These are phyloP conservation scores for Linnemannia hyalina DNA, from an alignment of 192 early-diverging fungal genomes.

Conservation along the genomic window DNA sequence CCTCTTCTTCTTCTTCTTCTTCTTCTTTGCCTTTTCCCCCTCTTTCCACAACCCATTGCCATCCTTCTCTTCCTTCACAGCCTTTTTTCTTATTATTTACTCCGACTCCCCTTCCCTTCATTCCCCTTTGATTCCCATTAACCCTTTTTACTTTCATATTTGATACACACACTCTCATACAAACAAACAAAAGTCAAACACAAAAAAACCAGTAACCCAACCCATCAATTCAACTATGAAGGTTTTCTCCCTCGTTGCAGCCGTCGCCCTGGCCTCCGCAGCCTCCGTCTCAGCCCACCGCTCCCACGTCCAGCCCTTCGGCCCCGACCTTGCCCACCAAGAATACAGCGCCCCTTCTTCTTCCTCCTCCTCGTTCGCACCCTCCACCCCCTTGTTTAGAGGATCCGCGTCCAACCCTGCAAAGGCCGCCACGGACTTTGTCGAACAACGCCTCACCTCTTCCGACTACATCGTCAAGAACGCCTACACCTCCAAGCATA, in stretches of 20 bases:
- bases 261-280: conserved; percentile 40
- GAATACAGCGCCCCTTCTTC: conserved; percentile 25
- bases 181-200: conserved; percentile 4
- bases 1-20: not conserved
- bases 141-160: not conserved
- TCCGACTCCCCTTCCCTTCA: not conserved
- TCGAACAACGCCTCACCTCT: conserved; percentile 51
- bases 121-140: not conserved
- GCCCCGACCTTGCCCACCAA: conserved; percentile 54
- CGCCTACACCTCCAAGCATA: conserved; percentile 76
- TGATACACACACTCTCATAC: conserved; percentile 4
- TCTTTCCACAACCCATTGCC: not conserved
- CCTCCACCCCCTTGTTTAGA: conserved; percentile 11
- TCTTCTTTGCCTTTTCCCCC: conserved; percentile 1
- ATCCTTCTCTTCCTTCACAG: not conserved
- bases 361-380: not conserved
- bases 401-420: conserved; percentile 38
- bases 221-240: conserved; percentile 19
- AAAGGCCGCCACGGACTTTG: conserved; percentile 65
- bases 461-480: conserved; percentile 72
- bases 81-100: not conserved
- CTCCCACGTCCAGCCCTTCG: conserved; percentile 48
- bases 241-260: conserved; percentile 41
- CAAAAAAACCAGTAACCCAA: not conserved
- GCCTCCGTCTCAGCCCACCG: conserved; percentile 31